Conservation (phyloP, 2,329 filamentous ascomycete species). For the Cyclaneusma minus region DNA sequence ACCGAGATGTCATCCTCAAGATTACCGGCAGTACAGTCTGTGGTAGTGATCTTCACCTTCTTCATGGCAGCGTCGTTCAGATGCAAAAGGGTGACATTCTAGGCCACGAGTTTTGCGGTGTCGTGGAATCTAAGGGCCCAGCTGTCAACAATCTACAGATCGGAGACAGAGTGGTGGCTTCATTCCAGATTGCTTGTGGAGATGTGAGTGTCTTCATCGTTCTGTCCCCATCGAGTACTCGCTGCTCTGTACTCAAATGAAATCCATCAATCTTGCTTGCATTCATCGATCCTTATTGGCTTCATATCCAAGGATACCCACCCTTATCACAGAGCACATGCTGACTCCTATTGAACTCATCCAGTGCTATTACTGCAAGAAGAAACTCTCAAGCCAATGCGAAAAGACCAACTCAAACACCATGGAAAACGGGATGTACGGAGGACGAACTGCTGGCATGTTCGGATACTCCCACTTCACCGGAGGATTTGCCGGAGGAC, state of each 20-base stretch:
- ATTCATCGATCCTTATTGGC: too few relatives aligned
- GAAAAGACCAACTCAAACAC: constrained; percentile 66
- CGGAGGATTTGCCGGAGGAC: constrained; percentile 74
- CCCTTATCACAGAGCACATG: background rate
- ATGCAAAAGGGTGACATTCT: constrained; percentile 35
- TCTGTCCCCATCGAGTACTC: background rate
- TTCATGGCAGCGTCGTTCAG: constrained; percentile 24
- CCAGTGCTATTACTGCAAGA: constrained; percentile 59
- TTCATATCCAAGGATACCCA: constrained; percentile 2
- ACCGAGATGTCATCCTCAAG: constrained; percentile 64
- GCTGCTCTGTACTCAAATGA: background rate
- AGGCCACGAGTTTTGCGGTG: constrained; percentile 36
- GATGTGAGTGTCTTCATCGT: constrained; percentile 24
- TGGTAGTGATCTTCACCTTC: constrained; percentile 21
- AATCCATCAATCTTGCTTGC: constrained; percentile 17
- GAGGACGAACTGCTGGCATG: constrained; percentile 57
- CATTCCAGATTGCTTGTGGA: constrained; percentile 69
- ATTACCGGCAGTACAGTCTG: constrained; percentile 34
- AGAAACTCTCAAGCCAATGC: constrained; percentile 67
- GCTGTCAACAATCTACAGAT: constrained; percentile 34
- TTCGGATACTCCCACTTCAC: constrained; percentile 68
- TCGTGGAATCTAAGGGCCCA: constrained; percentile 31
- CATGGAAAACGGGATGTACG: constrained; percentile 61
- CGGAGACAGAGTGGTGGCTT: constrained; percentile 63
- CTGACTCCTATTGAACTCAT: constrained; percentile 5